phyloP scores from a whole-genome alignment of 345 rosid genomes.

The Murraya koenigii region DNA sequence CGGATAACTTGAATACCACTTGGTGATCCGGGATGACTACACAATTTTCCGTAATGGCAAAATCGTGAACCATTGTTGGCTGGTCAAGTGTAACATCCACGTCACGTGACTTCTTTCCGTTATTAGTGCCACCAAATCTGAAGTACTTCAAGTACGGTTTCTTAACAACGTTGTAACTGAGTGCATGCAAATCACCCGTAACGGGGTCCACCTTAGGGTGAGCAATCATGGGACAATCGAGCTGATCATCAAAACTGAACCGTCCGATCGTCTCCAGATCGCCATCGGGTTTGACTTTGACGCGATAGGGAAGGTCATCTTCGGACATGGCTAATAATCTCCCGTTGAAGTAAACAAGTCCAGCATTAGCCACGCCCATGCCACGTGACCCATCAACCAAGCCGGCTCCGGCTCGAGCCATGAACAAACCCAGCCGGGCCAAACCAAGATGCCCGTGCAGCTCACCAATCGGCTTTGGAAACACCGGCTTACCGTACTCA shows the following conservation, averaged over 20 bases:
- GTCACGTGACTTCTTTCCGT: constrained; percentile 52
- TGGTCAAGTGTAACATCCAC: constrained; percentile 39
- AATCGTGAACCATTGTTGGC: constrained; percentile 77
- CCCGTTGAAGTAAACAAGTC: constrained; percentile 59
- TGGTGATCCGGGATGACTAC: constrained; percentile 73
- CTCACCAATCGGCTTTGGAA: constrained; percentile 80
- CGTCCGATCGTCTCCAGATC: constrained; percentile 60
- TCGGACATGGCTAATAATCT: constrained; percentile 77
- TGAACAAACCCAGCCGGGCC: constrained; percentile 54
- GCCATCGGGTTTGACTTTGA: constrained; percentile 41
- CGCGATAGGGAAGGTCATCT: constrained; percentile 75
- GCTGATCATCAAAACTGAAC: constrained; percentile 52
- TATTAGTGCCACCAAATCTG: constrained; percentile 29
- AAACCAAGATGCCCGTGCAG: constrained; percentile 70
- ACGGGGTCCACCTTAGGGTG: constrained; percentile 75
- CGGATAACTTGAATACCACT: constrained; percentile 65
- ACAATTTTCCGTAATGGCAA: constrained; percentile 52
- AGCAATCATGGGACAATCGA: constrained; percentile 59
- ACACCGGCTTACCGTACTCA: constrained; percentile 47
- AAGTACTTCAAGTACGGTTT: constrained; percentile 64
- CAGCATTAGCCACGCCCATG: constrained; percentile 73
- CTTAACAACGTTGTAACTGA: constrained; percentile 54
- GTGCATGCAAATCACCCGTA: constrained; percentile 54
- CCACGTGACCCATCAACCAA: constrained; percentile 55
- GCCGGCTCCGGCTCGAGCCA: constrained; percentile 52